phyloP scores from a whole-genome alignment of 768 basidiomycete species.

The Pholiota microspora region DNA sequence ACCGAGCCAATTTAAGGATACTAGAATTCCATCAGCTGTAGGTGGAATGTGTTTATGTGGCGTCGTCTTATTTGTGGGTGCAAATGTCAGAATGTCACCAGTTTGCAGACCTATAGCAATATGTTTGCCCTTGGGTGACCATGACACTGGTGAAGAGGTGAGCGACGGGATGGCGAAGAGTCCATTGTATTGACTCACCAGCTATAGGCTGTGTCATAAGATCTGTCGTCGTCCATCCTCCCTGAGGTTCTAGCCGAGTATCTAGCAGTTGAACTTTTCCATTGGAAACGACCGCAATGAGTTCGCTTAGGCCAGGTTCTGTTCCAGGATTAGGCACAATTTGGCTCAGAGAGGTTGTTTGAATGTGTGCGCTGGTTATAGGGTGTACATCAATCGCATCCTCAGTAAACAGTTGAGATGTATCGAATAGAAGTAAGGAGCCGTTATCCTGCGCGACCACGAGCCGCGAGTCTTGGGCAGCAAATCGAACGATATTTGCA shows the following conservation, averaged over 20 bases:
- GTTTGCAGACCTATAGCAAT: constrained; percentile 70
- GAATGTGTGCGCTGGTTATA: constrained; percentile 46
- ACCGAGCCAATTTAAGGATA: constrained; percentile 67
- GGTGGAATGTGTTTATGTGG: constrained; percentile 64
- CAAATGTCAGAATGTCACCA: constrained; percentile 71
- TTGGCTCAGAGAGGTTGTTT: constrained; percentile 46
- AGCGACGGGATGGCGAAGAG: background rate
- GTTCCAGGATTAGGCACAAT: constrained; percentile 65
- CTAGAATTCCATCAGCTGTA: constrained; percentile 43
- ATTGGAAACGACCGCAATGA: constrained; percentile 56
- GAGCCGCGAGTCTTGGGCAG: constrained; percentile 57
- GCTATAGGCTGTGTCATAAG: constrained; percentile 52
- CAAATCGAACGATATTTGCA: constrained; percentile 57
- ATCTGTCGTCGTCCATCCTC: constrained; percentile 51
- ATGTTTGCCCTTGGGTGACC: constrained; percentile 88
- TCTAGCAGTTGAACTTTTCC: constrained; percentile 61
- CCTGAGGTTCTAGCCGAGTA: constrained; percentile 50
- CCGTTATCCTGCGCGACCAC: constrained; percentile 60
- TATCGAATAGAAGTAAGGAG: constrained; percentile 58
- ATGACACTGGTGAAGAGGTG: constrained; percentile 52
- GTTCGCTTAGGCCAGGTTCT: constrained; percentile 46
- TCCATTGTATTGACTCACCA: constrained; percentile 39
- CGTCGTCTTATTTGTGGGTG: constrained; percentile 49
- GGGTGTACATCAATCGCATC: constrained; percentile 43
- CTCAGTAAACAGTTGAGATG: constrained; percentile 45